Evolutionary conservation across 169 alveolate species (phyloP).

Genomic region (Cryptosporidium sp.): DNA sequence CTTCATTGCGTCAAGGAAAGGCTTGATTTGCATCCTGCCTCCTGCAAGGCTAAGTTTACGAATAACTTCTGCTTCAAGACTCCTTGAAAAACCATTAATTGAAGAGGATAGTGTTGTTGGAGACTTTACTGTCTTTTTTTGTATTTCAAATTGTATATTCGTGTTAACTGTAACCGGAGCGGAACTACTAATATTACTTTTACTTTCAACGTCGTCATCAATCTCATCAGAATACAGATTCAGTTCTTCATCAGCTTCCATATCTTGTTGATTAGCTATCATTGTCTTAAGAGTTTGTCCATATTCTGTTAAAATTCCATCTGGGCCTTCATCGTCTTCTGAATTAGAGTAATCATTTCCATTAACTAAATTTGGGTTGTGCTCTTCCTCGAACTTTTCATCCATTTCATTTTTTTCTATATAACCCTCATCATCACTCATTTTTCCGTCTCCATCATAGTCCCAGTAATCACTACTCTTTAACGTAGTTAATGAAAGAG

Average conservation of each 20-base stretch:
- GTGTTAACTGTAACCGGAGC: conserved; percentile 6
- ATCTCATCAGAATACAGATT: conserved; percentile 66
- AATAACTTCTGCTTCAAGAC: conserved; percentile 55
- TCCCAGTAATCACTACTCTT: conserved; percentile 56
- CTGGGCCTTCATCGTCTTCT: conserved; percentile 74
- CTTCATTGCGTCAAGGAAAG: conserved; percentile 72
- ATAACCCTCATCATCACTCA: conserved; percentile 73
- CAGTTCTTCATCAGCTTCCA: conserved; percentile 75
- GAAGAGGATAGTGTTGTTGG: conserved; percentile 61
- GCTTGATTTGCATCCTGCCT: conserved; percentile 74
- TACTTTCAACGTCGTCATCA: conserved; percentile 63
- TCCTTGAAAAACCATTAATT: conserved; percentile 28
- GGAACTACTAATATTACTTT: conserved; percentile 61
- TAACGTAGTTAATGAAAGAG: conserved; percentile 65
- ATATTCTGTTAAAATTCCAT: conserved; percentile 66
- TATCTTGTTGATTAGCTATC: conserved; percentile 75
- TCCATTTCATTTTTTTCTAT: conserved; percentile 68
- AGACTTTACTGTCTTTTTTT: conserved; percentile 7
- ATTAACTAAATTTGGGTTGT: conserved; percentile 45
- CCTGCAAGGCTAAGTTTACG: conserved; percentile 70
- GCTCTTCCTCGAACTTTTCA: conserved; percentile 22
- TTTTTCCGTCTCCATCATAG: conserved; percentile 70
- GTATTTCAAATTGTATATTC: neutral
- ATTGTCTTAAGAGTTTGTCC: conserved; percentile 62
- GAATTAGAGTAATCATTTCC: conserved; percentile 42